Evolutionary conservation across 1,284 basidiomycete species (phyloP), one percentile per base, ranked within the genome.

Genomic region (Cryptococcus maquisensis): DNA sequence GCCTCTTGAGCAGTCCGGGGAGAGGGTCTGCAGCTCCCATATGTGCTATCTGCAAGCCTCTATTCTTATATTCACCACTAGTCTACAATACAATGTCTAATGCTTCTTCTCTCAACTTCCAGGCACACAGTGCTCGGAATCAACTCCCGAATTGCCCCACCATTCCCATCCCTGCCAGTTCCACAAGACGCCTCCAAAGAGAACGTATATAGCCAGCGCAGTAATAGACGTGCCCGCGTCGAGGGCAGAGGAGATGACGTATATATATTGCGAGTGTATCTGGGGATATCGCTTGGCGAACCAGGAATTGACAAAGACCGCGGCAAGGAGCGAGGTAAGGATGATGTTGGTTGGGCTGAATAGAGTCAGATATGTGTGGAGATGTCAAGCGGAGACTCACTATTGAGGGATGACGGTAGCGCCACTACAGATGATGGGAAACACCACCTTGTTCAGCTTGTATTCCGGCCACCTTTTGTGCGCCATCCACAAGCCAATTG

Each of bases 271-370:
- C 5, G 64, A 61, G 57, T 73, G 68, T 5, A 57, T 40, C 32
- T 62, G 60, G 4, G 73, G 72, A 52, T 69, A 67, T 18, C 57
- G 53, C 52, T 68, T 77, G 35, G 60, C 76, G 43, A 68, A 66
- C 61, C 64, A 75, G 45, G 67, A 71, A 67, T 75, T 79, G 57
- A 64, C 75, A 52, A 59, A 63, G 13, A 73, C 72, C 3, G 79
- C 75, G 9, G 72, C 71, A 16, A 75, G 64, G 40, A 77, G 69
- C 13, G 77, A 76, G 2, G 72, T 74, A 39, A 79, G 66, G 57
- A 81, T 80, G 63, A 81, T 74, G 61, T 81, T 80, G 13, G 79
- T 76, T 1, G 80, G 79, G 23, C 74, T 74, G 64, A 15, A 61
- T 59, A 3, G 36, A 6, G 43, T 28, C 21, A 39, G n/a, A 18